A percentile compares a stretch with the other conserved stretches of the same genome.
Evolutionary conservation across 352 stramenopile genomes (phyloP).

Genomic region (Globisporangium mamillatum): DNA sequence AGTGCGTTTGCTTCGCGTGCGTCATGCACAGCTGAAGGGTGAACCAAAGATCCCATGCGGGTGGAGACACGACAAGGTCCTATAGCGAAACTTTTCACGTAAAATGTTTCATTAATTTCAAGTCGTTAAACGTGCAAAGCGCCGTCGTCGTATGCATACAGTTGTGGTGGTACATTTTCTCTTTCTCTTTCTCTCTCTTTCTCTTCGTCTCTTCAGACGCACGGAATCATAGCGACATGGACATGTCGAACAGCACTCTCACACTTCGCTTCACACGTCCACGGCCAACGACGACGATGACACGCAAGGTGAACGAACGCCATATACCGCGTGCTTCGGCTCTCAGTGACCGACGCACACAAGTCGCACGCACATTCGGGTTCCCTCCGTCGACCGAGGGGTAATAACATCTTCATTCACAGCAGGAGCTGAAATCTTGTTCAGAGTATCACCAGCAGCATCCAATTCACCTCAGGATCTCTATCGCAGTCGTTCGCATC

Average conservation of each 20-base stretch:
- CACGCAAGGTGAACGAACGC: neutral
- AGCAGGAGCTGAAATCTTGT: neutral
- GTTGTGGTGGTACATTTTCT: conserved; percentile 4
- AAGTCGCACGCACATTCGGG: neutral
- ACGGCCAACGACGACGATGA: neutral
- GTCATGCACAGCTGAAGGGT: neutral
- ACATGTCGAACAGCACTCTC: neutral
- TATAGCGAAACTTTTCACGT: neutral
- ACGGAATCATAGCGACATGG: neutral
- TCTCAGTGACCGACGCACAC: neutral
- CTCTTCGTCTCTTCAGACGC: neutral
- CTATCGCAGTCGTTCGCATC: neutral
- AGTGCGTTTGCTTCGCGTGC: too few relatives aligned
- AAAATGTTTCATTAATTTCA: conserved; percentile 8
- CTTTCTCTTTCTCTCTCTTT: neutral
- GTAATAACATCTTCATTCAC: neutral
- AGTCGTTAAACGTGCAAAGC: neutral
- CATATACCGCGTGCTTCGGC: neutral
- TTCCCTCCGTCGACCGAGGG: neutral
- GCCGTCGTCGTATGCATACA: conserved; percentile 2
- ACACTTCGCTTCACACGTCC: neutral
- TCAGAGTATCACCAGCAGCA: neutral
- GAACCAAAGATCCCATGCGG: neutral
- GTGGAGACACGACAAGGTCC: neutral
- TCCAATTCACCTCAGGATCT: neutral